These are phyloP conservation scores for Neonectria punicea DNA, from an alignment of 2,329 filamentous ascomycete species.

Conservation along the genomic window DNA sequence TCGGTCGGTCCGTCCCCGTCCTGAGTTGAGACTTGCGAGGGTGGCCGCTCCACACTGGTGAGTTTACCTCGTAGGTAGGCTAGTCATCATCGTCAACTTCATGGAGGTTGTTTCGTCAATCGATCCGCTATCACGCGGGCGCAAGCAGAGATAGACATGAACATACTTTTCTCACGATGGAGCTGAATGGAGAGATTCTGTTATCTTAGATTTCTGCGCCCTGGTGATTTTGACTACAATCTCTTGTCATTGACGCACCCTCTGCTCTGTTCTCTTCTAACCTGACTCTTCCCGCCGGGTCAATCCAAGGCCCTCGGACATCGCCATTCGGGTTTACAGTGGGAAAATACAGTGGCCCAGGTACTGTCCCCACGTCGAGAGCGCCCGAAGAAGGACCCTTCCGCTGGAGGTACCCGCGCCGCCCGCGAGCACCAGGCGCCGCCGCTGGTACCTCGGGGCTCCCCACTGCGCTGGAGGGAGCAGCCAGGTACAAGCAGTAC, in stretches of 20 bases:
- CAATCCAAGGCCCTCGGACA: neutral
- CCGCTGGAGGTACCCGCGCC: conserved; percentile 12
- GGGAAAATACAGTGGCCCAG: conserved; percentile 9
- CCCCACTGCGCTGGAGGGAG: conserved; percentile 12
- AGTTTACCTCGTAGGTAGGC: neutral
- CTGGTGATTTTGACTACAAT: neutral
- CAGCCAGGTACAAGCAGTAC: conserved; percentile 16
- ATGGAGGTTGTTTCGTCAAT: neutral
- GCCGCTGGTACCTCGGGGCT: conserved; percentile 9
- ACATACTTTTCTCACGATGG: neutral
- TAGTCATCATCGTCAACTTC: conserved; percentile 18
- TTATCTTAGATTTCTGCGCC: neutral
- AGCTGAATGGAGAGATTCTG: neutral
- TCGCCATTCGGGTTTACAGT: conserved; percentile 6
- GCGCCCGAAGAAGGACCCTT: conserved; percentile 26
- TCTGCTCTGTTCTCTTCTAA: too few relatives aligned
- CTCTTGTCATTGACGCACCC: neutral
- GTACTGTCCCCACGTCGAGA: conserved; percentile 13
- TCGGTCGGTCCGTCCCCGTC: conserved; percentile 24
- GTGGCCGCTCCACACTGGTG: neutral
- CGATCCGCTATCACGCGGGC: conserved; percentile 15
- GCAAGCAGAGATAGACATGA: conserved; percentile 6
- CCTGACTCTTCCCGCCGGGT: neutral
- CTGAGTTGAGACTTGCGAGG: conserved; percentile 1
- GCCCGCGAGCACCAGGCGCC: neutral